Base-by-base conservation (phyloP, 2,329 filamentous ascomycete genomes). In the Diatrype stigma region DNA sequence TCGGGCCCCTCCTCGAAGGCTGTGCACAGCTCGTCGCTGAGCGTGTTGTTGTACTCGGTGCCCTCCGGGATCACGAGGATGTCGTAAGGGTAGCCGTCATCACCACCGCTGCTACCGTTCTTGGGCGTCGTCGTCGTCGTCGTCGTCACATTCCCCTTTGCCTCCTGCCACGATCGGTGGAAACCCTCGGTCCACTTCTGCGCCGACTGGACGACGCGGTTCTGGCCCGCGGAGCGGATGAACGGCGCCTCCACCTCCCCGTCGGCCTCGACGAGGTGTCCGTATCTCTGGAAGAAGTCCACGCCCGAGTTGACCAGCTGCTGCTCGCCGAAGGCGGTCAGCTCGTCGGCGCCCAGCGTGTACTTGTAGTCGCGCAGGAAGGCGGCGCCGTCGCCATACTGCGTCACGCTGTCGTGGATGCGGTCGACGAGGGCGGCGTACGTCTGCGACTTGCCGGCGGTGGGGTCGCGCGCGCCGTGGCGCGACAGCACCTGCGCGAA, bases 391-490 rank as follows among this genome's bases (percentile, higher is more conserved):
- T 75, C 73, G 7, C 78, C 78, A 63, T 88, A 93, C 19, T 74
- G 70, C 2, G 75, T 77, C 10, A 75, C 75, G 35, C 61, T 66
- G 42, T 66, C 67, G 53, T 92, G 84, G 54, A 96, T 86, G 45
- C 79, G 80, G 26, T 77, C 66, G 48, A 96, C 75, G 8, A 89
- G 77, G 5, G 73, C 68, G 37, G 75, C 77, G 70, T 96, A 96
- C 6, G 68, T 64, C 11, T 67, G 64, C 1, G 84, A 81, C 73
- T 92, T 95, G 57, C 74, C 73, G 11, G 72, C 63, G 0, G 91
- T 96, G 1, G 92, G 92, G 64, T 90, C 87, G 48, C 92, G 82
- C 35, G 89, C 89, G 45, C 91, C 92, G 66, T 96, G 92, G 2
- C 92, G 84, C 21, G 90, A 91, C 45, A 96, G 78, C 22, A 92